Percentiles rank a stretch among this genome's conserved stretches.
Conservation (phyloP, 306 rosid species). For the Neltuma alba region DNA sequence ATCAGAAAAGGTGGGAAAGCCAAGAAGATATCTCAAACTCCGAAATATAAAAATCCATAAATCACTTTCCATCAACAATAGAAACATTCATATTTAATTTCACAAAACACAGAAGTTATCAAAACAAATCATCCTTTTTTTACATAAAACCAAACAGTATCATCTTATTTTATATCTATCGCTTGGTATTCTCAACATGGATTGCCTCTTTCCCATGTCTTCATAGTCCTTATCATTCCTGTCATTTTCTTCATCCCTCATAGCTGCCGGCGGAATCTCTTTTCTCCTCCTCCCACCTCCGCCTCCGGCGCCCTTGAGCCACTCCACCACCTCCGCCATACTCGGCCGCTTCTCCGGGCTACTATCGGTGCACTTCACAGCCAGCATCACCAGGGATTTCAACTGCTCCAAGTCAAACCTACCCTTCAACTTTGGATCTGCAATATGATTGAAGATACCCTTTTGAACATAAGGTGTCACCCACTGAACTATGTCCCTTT, state of each 20-base stretch:
- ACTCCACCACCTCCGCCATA: constrained; percentile 62
- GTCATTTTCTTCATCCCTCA: constrained; percentile 22
- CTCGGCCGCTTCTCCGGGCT: constrained; percentile 58
- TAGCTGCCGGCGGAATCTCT: constrained; percentile 6
- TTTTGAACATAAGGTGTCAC: constrained; percentile 59
- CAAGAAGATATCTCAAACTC: constrained; percentile 22
- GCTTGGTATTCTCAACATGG: constrained; percentile 23
- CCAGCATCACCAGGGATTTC: constrained; percentile 48
- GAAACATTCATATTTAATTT: neutral
- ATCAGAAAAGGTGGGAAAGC: neutral
- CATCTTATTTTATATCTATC: constrained; percentile 42
- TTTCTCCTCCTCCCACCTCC: constrained; percentile 28
- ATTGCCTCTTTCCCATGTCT: constrained; percentile 32
- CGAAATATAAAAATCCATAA: neutral
- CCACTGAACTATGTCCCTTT: constrained; percentile 88
- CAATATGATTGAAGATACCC: constrained; percentile 55
- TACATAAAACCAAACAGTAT: too few relatives aligned
- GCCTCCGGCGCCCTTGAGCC: constrained; percentile 42
- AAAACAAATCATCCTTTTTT: too few relatives aligned
- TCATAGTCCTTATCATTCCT: constrained; percentile 38
- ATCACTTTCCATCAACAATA: neutral
- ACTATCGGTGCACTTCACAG: constrained; percentile 57
- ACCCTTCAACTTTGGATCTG: constrained; percentile 64
- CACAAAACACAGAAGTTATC: neutral
- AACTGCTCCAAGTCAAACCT: constrained; percentile 50